Evolutionary conservation across 2,329 filamentous ascomycete genomes (phyloP).

Genomic region (Colletotrichum salicis): DNA sequence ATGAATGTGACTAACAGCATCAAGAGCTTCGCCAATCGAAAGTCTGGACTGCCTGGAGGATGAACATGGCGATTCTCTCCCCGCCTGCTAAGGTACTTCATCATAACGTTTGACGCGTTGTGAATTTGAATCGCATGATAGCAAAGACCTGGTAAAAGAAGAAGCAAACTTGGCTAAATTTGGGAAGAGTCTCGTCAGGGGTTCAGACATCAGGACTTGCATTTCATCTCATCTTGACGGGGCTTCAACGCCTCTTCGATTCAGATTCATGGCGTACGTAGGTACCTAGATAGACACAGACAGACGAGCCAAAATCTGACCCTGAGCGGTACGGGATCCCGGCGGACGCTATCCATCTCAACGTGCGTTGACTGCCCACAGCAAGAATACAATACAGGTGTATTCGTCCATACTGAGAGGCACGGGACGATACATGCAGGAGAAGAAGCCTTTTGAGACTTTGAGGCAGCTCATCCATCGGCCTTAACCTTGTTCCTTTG

Average conservation of each 20-base stretch:
- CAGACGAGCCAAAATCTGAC: constrained; percentile 23
- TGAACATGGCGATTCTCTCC: neutral
- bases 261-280: constrained; percentile 4
- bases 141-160: neutral
- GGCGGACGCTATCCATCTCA: constrained; percentile 4
- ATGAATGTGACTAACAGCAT: neutral
- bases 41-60: neutral
- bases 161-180: neutral
- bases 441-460: neutral
- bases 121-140: neutral
- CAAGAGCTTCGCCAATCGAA: neutral
- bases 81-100: neutral
- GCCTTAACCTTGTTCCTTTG: neutral
- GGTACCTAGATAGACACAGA: neutral
- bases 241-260: constrained; percentile 14
- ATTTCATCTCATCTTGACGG: constrained; percentile 22
- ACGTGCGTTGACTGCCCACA: too few species aligned
- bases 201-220: constrained; percentile 1
- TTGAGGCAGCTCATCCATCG: neutral
- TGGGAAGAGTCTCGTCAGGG: constrained; percentile 11
- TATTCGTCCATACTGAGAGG: neutral
- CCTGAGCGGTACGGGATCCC: constrained; percentile 23
- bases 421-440: neutral
- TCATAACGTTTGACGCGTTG: neutral
- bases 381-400: too few species aligned